Base-by-base conservation (phyloP, 805 yeast species). In the Candida awuae region DNA sequence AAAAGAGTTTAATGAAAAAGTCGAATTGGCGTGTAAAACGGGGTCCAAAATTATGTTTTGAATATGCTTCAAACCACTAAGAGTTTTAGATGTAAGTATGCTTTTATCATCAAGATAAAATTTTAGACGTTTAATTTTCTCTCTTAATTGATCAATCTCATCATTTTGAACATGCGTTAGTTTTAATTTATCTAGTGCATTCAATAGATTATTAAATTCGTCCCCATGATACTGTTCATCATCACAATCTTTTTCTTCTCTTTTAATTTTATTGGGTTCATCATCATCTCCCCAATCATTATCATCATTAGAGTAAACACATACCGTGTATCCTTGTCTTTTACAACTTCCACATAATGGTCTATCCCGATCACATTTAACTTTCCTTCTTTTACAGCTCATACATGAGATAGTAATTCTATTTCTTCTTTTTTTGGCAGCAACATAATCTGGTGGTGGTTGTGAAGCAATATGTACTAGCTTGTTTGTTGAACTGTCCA, bases 341-440 rank as follows among this genome's bases (percentile, higher is more conserved):
- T n/a, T 7, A 45, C 68, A 63, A 3, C 62, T 50, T 0, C 61
- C 58, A 43, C 68, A 63, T 13, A 41, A 43, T 8, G 67, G 68
- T 48, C 55, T 53, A 8, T 32, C 38, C 19, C 63, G 47, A 41
- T 62, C 66, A 47, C 68, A 63, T 41, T 68, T 70, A 13, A 72
- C 73, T 46, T 72, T 72, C 39, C 74, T 55, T 48, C 67, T 61
- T 42, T 74, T 62, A 49, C 78, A 72, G 32, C 65, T 46, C 36
- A 53, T 34, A 44, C 62, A 58, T 4, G 62, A 57, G 1, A 70
- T 57, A 4, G 75, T 70, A 4, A 66, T 67, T 49, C 76, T 62
- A 51, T 71, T 70, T 47, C 77, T 59, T 44, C 60, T 66, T 42
- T 66, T 53, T 38, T 46, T 43, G 10, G 22, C 27, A 3, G 35